Evolutionary conservation across 2,329 filamentous ascomycete species (phyloP), one percentile per base, ranked within the genome.

Genomic region (Alternaria hordeiaustralica): DNA sequence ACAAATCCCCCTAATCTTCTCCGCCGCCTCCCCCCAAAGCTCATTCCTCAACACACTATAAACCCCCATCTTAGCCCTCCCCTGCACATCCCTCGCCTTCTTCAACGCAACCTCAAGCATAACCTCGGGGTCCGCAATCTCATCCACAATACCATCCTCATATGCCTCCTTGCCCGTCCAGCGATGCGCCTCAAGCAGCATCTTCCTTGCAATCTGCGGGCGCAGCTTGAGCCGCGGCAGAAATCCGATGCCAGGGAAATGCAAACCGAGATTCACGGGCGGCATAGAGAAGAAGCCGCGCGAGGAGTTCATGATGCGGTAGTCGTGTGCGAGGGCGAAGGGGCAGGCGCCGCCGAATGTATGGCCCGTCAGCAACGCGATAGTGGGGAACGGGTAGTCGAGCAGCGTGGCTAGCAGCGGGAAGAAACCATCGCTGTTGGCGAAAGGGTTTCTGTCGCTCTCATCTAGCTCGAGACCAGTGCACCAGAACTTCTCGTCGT

Each of bases 351-450:
- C 84, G 36, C 83, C 84, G 44, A 85, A 85, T 1, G 82, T 84
- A 64, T 85, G 83, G 4, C 83, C 83, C 1, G 83, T 85, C 5
- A 86, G 62, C 0, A 84, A 74, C 4, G 83, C 83, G 26, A 85
- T 81, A 2, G 84, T 86, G 6, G 84, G 84, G 61, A 77, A 84
- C 0, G 82, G 82, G 57, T 84, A 85, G 72, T 85, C 83, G 69
- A 86, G 74, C 78, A 80, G 69, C 1, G 83, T 84, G 25, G 83
- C 81, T 13, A 85, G 75, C 5, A 85, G 75, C 73, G 88, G 87
- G 11, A 84, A 86, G 59, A 89, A 90, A 25, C 82, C 83, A 69
- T 85, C 87, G 15, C 82, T 82, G 43, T 90, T 88, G 77, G 84
- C 88, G 58, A 83, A 85, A 25, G 85, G 83, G 67, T 84, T 85